A percentile compares a stretch with the other conserved stretches of the same genome.
Evolutionary conservation across 176 grass and related monocot species (phyloP).

Genomic region (Puya raimondii): DNA sequence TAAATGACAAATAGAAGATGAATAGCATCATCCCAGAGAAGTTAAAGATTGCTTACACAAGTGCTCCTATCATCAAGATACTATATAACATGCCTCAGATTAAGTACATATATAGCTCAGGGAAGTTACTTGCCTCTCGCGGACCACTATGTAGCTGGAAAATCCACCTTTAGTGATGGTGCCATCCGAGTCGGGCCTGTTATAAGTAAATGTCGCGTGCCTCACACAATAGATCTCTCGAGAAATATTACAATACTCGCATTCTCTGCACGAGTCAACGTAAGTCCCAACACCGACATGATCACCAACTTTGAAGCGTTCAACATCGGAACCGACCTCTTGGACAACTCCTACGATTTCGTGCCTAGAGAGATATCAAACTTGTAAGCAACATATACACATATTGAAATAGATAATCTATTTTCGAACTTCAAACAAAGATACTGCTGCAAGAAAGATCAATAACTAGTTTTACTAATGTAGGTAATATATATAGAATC

Average conservation of each 20-base stretch:
- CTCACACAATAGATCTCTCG: slow-evolving; percentile 51
- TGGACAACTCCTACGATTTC: slow-evolving; percentile 70
- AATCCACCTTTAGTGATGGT: slow-evolving; percentile 71
- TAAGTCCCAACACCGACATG: slow-evolving; percentile 52
- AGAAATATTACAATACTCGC: slow-evolving; percentile 44
- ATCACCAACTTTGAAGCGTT: slow-evolving; percentile 51
- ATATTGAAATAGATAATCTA: background rate
- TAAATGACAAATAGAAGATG: too few relatives aligned
- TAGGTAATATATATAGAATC: background rate
- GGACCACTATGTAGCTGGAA: slow-evolving; percentile 67
- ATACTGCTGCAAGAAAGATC: background rate
- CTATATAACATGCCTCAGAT: background rate
- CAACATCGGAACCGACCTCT: slow-evolving; percentile 51
- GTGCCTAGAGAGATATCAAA: slow-evolving; percentile 35
- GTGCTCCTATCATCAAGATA: too few relatives aligned
- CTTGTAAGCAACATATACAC: slow-evolving; percentile 4
- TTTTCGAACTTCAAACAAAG: background rate
- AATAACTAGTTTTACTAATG: too few relatives aligned
- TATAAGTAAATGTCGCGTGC: slow-evolving; percentile 30
- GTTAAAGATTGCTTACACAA: too few relatives aligned
- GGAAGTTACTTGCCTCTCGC: slow-evolving; percentile 41
- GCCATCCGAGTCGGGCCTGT: slow-evolving; percentile 54
- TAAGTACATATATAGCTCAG: background rate
- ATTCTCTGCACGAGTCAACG: slow-evolving; percentile 56
- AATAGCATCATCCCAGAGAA: too few relatives aligned